These are phyloP conservation scores for Scheffersomyces lignicola DNA, from an alignment of 1,139 yeast species.

Conservation along the genomic window DNA sequence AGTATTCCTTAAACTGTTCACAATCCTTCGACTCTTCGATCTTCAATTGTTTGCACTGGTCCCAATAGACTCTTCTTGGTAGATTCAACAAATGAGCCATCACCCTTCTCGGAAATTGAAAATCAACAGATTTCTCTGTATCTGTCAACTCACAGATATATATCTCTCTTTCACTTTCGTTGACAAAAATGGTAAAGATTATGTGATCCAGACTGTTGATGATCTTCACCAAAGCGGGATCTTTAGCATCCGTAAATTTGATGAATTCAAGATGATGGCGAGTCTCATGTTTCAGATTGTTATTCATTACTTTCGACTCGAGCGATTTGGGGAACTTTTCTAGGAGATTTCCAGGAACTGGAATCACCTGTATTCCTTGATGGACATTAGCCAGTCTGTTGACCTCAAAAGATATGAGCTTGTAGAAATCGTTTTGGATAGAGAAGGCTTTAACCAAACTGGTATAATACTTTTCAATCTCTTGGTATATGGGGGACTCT, in stretches of 20 bases:
- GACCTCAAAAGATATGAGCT: slow-evolving; percentile 61
- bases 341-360: slow-evolving; percentile 48
- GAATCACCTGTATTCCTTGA: slow-evolving; percentile 63
- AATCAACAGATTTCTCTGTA: slow-evolving; percentile 44
- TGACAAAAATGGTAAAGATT: slow-evolving; percentile 31
- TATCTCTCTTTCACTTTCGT: slow-evolving; percentile 14
- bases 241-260: slow-evolving; percentile 24
- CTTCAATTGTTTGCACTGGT: slow-evolving; percentile 62
- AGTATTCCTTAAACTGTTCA: slow-evolving; percentile 53
- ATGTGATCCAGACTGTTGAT: slow-evolving; percentile 42
- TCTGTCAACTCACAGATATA: slow-evolving; percentile 27
- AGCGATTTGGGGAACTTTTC: slow-evolving; percentile 33
- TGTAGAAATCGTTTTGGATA: slow-evolving; percentile 30
- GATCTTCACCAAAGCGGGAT: slow-evolving; percentile 21
- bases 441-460: slow-evolving; percentile 49
- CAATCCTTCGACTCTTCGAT: slow-evolving; percentile 63
- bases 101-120: slow-evolving; percentile 79
- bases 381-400: slow-evolving; percentile 60
- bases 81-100: slow-evolving; percentile 58
- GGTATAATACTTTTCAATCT: slow-evolving; percentile 38
- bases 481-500: slow-evolving; percentile 22
- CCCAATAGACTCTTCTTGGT: slow-evolving; percentile 72
- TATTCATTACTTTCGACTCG: slow-evolving; percentile 42
- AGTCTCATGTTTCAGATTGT: slow-evolving; percentile 48
- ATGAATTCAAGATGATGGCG: slow-evolving; percentile 46